Percentiles rank a stretch among this genome's conserved stretches.
phyloP scores from a whole-genome alignment of 1,284 basidiomycete genomes.

The Pisolithus thermaeus region DNA sequence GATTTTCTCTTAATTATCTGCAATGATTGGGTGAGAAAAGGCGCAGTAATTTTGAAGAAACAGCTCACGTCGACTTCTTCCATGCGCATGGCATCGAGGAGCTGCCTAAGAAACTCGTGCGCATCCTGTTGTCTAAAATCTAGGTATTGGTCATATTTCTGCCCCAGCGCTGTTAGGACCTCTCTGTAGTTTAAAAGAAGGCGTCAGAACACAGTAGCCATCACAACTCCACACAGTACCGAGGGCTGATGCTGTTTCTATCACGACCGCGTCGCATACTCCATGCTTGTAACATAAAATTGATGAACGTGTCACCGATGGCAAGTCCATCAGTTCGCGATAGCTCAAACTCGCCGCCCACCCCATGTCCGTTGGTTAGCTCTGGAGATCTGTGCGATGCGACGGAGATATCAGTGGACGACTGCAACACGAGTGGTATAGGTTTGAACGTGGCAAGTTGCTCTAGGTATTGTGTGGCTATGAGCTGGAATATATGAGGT shows the following conservation, averaged over 20 bases:
- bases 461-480: conserved; percentile 58
- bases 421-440: conserved; percentile 36
- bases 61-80: conserved; percentile 83
- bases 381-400: conserved; percentile 52
- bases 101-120: conserved; percentile 85
- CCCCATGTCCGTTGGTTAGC: conserved; percentile 64
- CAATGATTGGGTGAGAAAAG: conserved; percentile 6
- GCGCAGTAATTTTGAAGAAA: neutral
- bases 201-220: neutral
- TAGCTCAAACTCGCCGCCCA: conserved; percentile 46
- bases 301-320: conserved; percentile 58
- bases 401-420: conserved; percentile 34
- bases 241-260: conserved; percentile 56
- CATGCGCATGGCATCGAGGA: conserved; percentile 92
- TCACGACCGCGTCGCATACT: conserved; percentile 43
- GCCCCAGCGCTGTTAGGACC: conserved; percentile 66
- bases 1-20: conserved; percentile 73
- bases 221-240: conserved; percentile 29
- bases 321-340: conserved; percentile 54
- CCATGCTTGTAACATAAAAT: conserved; percentile 56
- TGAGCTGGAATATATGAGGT: conserved; percentile 37
- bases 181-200: conserved; percentile 34
- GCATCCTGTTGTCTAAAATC: conserved; percentile 93
- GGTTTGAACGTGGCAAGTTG: conserved; percentile 55
- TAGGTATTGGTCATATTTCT: conserved; percentile 90